phyloP scores from a whole-genome alignment of 306 rosid genomes.

The Pterocarpus santalinus region DNA sequence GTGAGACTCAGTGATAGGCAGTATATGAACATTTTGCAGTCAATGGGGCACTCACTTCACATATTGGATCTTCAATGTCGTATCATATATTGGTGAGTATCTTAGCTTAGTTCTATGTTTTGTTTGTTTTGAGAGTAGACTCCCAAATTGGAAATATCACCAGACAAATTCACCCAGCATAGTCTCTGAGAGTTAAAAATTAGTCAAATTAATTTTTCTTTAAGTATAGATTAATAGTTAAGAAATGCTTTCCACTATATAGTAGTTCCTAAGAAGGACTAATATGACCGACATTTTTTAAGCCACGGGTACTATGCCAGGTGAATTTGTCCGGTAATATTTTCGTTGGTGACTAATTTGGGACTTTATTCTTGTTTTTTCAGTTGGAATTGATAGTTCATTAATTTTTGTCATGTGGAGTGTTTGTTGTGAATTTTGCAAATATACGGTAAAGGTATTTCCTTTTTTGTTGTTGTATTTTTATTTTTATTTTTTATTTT shows the following conservation, averaged over 20 bases:
- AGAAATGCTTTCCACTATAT: no score
- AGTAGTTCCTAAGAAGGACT: not conserved
- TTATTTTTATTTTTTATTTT: not conserved
- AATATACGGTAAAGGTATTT: not conserved
- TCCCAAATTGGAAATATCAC: no score
- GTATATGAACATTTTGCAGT: constrained; percentile 91
- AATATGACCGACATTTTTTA: no score
- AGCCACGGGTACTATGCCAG: no score
- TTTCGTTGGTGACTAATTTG: not conserved
- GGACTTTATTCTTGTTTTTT: not conserved
- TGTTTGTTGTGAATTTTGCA: constrained; percentile 24
- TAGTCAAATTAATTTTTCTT: not conserved
- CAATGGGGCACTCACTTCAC: constrained; percentile 94
- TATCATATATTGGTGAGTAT: constrained; percentile 76
- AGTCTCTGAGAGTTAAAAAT: no score
- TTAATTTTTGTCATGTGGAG: constrained; percentile 10
- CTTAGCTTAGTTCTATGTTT: not conserved
- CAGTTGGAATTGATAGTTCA: not conserved
- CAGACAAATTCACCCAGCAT: no score
- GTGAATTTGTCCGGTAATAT: not conserved
- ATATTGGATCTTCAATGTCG: constrained; percentile 78
- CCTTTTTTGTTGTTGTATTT: not conserved
- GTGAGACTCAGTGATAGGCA: constrained; percentile 63
- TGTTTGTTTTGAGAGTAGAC: not conserved
- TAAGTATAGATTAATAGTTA: no score